Conservation (phyloP, 2,329 filamentous ascomycete genomes). For the Plectosphaerella sp. region DNA sequence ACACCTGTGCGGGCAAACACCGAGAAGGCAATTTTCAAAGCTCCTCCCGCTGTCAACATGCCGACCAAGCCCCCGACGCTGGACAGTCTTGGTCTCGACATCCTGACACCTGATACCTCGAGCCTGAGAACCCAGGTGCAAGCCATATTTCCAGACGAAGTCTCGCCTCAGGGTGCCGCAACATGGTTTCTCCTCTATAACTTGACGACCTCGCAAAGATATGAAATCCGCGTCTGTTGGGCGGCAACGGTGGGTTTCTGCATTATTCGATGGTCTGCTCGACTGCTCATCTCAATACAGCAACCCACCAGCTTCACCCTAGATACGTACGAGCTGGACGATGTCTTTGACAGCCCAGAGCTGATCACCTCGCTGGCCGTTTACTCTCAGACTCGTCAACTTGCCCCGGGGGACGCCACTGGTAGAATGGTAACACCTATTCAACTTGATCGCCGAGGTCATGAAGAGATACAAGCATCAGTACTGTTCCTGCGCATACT, state of each 20-base stretch:
- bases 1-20: constrained; percentile 61
- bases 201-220: constrained; percentile 68
- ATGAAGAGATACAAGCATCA: constrained; percentile 30
- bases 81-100: constrained; percentile 56
- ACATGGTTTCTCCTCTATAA: constrained; percentile 77
- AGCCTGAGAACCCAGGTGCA: constrained; percentile 60
- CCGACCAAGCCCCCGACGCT: constrained; percentile 52
- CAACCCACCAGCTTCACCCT: constrained; percentile 81
- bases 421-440: constrained; percentile 5
- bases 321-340: constrained; percentile 55
- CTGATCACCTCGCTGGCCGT: constrained; percentile 61
- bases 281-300: constrained; percentile 78
- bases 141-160: constrained; percentile 60
- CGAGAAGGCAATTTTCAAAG: constrained; percentile 87
- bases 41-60: constrained; percentile 54
- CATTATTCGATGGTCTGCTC: constrained; percentile 59
- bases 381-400: constrained; percentile 52
- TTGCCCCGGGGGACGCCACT: constrained; percentile 10
- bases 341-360: constrained; percentile 57
- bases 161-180: constrained; percentile 50
- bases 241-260: constrained; percentile 69
- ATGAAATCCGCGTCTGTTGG: constrained; percentile 94
- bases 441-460: not conserved
- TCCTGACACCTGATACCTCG: constrained; percentile 54
- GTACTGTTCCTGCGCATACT: constrained; percentile 69